Evolutionary conservation across 2,329 filamentous ascomycete species (phyloP), one percentile per base, ranked within the genome.

Genomic region (Chaetothyriales sp.): DNA sequence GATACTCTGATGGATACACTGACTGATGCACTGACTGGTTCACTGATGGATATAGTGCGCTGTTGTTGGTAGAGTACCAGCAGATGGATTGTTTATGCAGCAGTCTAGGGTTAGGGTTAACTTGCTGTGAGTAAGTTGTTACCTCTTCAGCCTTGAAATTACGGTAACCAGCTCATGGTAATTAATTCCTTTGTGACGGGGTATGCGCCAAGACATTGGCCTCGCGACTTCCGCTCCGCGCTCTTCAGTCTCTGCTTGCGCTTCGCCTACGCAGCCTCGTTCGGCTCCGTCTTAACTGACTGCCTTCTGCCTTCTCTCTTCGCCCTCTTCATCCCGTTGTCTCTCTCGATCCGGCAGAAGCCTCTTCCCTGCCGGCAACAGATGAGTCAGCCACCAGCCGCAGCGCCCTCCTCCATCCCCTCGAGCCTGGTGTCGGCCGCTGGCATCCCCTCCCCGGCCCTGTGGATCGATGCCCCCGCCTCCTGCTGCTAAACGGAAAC

Each of bases 401-500:
- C 10, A 5, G 32, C 32, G 32, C 32, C 32, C 32, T 15, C 32
- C 32, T 39, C 32, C 32, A 39, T 39, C 32, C 32, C 2, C 32
- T 39, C 32, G 32, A 39, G 32, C 10, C 32, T 15, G 10, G 3
- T 39, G 32, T 39, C 10, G 32, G 10, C 32, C 32, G 32, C 32
- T 39, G 32, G 10, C 7, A 39, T 15, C 32, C 32, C 32, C 32
- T 10, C 12, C 8, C 32, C 10, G 28, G 43, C 48, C 42, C 47
- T 22, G 9, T 22, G 39, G 47, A 59, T 60, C 60, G 58, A 78
- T 78, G 76, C 68, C 73, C 64, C 73, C 72, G 57, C 65, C 64
- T 57, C 65, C 65, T 50, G 66, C 66, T 56, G 67, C 68, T 49
- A 81, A 81, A 69, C 71, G 78, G 55, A 80, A 80, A 69, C 64